These are phyloP conservation scores for Skeletonema potamos DNA, from an alignment of 108 stramenopile genomes.

Conservation along the genomic window DNA sequence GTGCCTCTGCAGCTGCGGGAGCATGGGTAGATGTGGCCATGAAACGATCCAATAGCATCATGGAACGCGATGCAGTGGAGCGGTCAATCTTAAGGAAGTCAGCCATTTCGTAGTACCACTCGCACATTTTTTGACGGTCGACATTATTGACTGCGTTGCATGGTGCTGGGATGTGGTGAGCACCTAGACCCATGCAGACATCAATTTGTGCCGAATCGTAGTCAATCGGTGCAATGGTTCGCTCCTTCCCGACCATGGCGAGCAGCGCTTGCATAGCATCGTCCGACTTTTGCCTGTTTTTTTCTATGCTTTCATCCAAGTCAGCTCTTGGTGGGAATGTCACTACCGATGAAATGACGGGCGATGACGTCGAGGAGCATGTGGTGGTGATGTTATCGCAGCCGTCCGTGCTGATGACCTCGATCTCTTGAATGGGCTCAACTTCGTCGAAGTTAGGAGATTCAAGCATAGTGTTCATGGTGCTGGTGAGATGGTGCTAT, in stretches of 20 bases:
- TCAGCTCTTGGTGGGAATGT: background rate
- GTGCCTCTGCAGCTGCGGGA: background rate
- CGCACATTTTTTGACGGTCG: constrained; percentile 47
- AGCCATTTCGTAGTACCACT: constrained; percentile 51
- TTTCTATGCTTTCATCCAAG: background rate
- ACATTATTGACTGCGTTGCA: constrained; percentile 10
- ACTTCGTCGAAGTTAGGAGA: background rate
- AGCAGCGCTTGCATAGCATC: background rate
- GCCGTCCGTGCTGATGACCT: constrained; percentile 32
- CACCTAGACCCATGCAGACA: background rate
- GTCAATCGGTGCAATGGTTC: constrained; percentile 7
- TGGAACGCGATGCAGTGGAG: constrained; percentile 37
- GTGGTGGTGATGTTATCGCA: constrained; percentile 33
- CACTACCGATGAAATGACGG: background rate
- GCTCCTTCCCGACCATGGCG: constrained; percentile 7
- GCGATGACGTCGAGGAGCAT: background rate
- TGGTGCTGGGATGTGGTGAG: background rate
- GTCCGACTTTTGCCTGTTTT: background rate
- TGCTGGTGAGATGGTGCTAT: background rate
- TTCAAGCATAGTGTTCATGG: background rate
- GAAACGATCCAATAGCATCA: constrained; percentile 44
- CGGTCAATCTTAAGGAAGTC: constrained; percentile 39
- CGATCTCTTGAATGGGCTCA: constrained; percentile 38
- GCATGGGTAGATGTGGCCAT: constrained; percentile 18
- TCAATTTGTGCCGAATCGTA: background rate